A percentile compares a stretch with the other conserved stretches of the same genome.
phyloP scores from a whole-genome alignment of 1,284 basidiomycete genomes.

The Pseudozyma pruni region DNA sequence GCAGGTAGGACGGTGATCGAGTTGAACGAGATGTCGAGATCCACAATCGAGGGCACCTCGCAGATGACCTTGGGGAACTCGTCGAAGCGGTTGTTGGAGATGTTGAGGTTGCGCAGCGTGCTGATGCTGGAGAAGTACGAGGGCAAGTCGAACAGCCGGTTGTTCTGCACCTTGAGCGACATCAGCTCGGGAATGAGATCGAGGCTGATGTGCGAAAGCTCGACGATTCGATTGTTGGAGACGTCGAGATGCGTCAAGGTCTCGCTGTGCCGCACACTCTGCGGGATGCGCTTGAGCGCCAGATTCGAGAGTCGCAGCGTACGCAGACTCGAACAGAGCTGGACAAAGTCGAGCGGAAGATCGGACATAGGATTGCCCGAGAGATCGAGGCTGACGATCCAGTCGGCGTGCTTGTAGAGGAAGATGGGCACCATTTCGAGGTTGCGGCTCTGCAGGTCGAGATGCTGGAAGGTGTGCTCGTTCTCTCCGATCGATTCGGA shows the following conservation, averaged over 20 bases:
- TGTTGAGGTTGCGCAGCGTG: conserved; percentile 82
- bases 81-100: conserved; percentile 96
- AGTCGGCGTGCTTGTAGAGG: conserved; percentile 85
- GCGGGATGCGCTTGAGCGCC: conserved; percentile 92
- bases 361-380: conserved; percentile 96
- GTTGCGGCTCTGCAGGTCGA: conserved; percentile 85
- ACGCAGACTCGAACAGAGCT: conserved; percentile 83
- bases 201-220: conserved; percentile 86
- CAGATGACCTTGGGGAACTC: conserved; percentile 82
- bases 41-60: conserved; percentile 78
- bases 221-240: conserved; percentile 90
- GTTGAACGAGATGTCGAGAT: conserved; percentile 97
- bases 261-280: conserved; percentile 79
- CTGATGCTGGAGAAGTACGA: conserved; percentile 82
- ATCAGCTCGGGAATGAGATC: conserved; percentile 80
- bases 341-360: conserved; percentile 94
- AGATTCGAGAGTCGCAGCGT: conserved; percentile 91
- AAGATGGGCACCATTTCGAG: conserved; percentile 90
- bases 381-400: conserved; percentile 86
- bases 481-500: conserved; percentile 58
- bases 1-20: conserved; percentile 83
- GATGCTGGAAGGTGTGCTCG: conserved; percentile 75
- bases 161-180: conserved; percentile 87
- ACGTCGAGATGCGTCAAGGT: conserved; percentile 87
- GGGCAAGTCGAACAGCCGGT: conserved; percentile 87